Evolutionary conservation across 192 early-diverging fungal genomes (phyloP).

Genomic region (Backusella tuberculispora): DNA sequence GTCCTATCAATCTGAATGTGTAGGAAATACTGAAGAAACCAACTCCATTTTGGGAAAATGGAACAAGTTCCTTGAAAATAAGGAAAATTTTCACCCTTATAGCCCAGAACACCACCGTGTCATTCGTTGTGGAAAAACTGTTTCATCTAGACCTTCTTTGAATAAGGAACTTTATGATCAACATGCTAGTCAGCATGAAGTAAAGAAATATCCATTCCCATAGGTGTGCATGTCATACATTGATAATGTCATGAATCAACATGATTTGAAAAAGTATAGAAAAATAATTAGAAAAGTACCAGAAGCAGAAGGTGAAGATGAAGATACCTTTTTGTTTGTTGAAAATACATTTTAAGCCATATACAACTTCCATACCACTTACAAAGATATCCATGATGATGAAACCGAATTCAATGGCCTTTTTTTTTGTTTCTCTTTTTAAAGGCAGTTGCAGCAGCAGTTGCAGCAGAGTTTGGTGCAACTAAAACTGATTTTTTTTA

Average conservation of each 20-base stretch:
- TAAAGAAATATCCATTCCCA: neutral
- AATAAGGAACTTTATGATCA: neutral
- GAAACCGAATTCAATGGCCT: neutral
- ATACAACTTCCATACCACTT: neutral
- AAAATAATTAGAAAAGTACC: neutral
- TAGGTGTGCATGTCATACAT: neutral
- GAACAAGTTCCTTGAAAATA: slow-evolving; percentile 7
- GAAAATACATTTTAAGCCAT: no score
- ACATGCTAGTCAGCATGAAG: neutral
- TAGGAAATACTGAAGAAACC: slow-evolving; percentile 3
- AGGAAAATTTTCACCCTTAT: neutral
- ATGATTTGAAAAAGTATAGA: neutral
- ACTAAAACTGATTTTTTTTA: slow-evolving; percentile 1
- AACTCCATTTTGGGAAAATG: slow-evolving; percentile 13
- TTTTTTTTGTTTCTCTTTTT: slow-evolving; percentile 12
- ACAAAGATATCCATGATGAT: neutral
- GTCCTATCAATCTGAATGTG: neutral
- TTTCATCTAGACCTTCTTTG: neutral
- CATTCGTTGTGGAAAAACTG: slow-evolving; percentile 1
- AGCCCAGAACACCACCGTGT: slow-evolving; percentile 8
- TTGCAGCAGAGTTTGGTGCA: neutral
- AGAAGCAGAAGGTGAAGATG: neutral
- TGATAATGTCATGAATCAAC: slow-evolving; percentile 2
- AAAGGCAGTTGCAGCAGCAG: neutral
- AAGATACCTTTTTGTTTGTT: slow-evolving; percentile 6